A percentile compares a stretch with the other conserved stretches of the same genome.
These are phyloP conservation scores for Fistulifera pelliculosa DNA, from an alignment of 108 stramenopile genomes.

Conservation along the genomic window DNA sequence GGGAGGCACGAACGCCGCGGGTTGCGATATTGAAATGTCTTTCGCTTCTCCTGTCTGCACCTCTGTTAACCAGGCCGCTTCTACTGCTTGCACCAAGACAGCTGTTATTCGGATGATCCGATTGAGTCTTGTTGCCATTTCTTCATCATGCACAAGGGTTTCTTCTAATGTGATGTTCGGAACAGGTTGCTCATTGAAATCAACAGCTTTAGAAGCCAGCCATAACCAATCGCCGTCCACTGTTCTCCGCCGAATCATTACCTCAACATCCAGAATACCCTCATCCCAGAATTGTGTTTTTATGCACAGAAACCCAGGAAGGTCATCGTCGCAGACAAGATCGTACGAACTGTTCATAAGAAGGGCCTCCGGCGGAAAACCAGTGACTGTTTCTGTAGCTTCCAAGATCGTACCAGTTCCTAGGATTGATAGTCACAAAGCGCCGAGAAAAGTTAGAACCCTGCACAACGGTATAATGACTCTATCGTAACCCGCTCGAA, in stretches of 20 bases:
- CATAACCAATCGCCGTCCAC: constrained; percentile 68
- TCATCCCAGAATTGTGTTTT: constrained; percentile 82
- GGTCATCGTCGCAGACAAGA: constrained; percentile 65
- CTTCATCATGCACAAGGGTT: constrained; percentile 27
- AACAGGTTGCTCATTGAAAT: constrained; percentile 53
- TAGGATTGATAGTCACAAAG: constrained; percentile 5
- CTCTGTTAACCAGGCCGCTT: constrained; percentile 34
- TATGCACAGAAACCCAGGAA: constrained; percentile 60
- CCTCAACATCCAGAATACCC: constrained; percentile 63
- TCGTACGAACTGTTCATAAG: constrained; percentile 81
- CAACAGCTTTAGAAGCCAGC: constrained; percentile 60
- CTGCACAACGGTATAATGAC: neutral
- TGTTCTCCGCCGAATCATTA: constrained; percentile 51
- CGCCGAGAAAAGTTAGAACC: neutral
- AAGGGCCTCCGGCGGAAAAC: constrained; percentile 61
- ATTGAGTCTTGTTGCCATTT: constrained; percentile 28
- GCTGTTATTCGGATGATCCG: constrained; percentile 56
- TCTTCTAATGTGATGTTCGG: constrained; percentile 62
- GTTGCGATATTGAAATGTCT: neutral
- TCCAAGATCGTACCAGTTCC: constrained; percentile 70
- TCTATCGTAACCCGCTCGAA: neutral
- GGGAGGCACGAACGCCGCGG: constrained; percentile 3
- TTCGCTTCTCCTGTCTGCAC: constrained; percentile 1
- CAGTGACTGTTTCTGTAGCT: constrained; percentile 71
- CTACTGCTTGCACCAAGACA: constrained; percentile 57